phyloP scores from a whole-genome alignment of 2,329 filamentous ascomycete species.

The Neoascochyta sp. region DNA sequence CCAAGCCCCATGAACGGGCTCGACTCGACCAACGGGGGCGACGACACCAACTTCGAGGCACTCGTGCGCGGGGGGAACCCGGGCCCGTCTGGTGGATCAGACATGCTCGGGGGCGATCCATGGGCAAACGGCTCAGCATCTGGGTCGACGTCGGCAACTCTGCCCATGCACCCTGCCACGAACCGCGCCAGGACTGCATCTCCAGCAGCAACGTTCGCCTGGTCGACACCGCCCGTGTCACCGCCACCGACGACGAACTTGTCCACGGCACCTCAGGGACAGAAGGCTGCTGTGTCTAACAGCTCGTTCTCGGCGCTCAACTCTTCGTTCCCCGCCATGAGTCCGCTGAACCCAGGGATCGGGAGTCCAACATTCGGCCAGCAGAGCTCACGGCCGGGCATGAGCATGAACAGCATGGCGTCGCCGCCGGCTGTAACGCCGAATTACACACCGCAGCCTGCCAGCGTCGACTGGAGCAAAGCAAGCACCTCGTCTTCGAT shows the following conservation, averaged over 20 bases:
- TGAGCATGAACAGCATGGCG: conserved; percentile 34
- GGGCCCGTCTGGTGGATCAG: conserved; percentile 32
- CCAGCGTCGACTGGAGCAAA: conserved; percentile 32
- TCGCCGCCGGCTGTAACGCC: conserved; percentile 22
- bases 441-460: conserved; percentile 20
- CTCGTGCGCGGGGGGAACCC: conserved; percentile 75
- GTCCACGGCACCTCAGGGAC: conserved; percentile 20
- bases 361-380: conserved; percentile 35
- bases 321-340: conserved; percentile 36
- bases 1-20: conserved; percentile 52
- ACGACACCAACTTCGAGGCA: conserved; percentile 76
- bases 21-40: conserved; percentile 54
- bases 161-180: conserved; percentile 29
- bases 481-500: conserved; percentile 15
- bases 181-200: conserved; percentile 27
- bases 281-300: conserved; percentile 53
- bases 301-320: conserved; percentile 43
- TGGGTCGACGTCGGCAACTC: conserved; percentile 27
- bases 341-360: conserved; percentile 34
- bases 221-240: conserved; percentile 42
- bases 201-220: conserved; percentile 45
- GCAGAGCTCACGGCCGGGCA: conserved; percentile 30
- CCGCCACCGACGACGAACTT: conserved; percentile 31
- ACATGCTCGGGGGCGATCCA: conserved; percentile 43
- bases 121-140: conserved; percentile 40